Conservation (phyloP, 1,284 basidiomycete genomes). For the Sporisorium scitamineum region DNA sequence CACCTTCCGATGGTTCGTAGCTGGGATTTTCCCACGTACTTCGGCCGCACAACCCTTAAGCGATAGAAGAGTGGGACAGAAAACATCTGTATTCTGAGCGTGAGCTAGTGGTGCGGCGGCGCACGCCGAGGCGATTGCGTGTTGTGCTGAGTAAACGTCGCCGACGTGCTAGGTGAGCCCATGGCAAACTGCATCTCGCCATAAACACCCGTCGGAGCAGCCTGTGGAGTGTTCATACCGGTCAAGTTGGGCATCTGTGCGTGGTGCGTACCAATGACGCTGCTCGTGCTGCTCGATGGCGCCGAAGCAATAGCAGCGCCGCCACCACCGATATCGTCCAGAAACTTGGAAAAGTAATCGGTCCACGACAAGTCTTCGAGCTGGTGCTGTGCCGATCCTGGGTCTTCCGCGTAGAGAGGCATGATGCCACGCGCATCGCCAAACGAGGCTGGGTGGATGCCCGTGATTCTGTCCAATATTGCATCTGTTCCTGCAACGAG, state of each 20-base stretch:
- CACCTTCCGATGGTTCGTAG: too few species aligned
- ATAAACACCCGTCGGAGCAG: slow-evolving; percentile 2
- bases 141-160: neutral
- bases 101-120: slow-evolving; percentile 3
- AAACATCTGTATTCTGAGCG: too few species aligned
- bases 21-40: too few species aligned
- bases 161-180: slow-evolving; percentile 20
- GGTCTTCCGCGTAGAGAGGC: slow-evolving; percentile 42
- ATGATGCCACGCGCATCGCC: slow-evolving; percentile 49
- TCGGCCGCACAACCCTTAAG: too few species aligned
- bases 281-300: slow-evolving; percentile 8
- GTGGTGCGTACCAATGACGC: slow-evolving; percentile 4
- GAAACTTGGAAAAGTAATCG: slow-evolving; percentile 50
- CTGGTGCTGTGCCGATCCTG: slow-evolving; percentile 37
- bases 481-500: slow-evolving; percentile 1
- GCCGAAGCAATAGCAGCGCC: slow-evolving; percentile 13
- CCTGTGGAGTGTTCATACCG: slow-evolving; percentile 6
- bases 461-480: slow-evolving; percentile 4
- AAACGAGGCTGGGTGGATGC: slow-evolving; percentile 39
- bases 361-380: slow-evolving; percentile 53
- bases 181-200: slow-evolving; percentile 37
- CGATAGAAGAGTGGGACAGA: too few species aligned
- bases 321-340: slow-evolving; percentile 45
- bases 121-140: slow-evolving; percentile 26
- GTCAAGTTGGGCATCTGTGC: slow-evolving; percentile 9